phyloP scores from a whole-genome alignment of 129 eudicot species.

The Erigeron canadensis region DNA sequence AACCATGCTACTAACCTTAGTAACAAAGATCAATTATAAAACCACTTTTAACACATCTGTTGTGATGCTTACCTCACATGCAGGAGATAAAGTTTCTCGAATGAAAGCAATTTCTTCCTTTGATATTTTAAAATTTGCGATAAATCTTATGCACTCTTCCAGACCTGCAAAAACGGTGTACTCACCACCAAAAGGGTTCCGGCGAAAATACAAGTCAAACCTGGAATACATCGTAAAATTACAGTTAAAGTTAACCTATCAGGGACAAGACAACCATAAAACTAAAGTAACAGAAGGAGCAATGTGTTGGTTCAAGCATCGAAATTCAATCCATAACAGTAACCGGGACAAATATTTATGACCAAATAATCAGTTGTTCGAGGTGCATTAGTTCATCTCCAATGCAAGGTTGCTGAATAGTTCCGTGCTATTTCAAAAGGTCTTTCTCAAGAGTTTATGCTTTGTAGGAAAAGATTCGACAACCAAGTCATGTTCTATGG shows the following conservation, averaged over 20 bases:
- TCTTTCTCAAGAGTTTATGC: too few species aligned
- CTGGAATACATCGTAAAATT: conserved; percentile 38
- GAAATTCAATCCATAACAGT: neutral
- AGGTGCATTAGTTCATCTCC: neutral
- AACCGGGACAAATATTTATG: conserved; percentile 3
- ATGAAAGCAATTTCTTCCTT: conserved; percentile 77
- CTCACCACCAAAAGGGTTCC: conserved; percentile 94
- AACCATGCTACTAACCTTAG: too few species aligned
- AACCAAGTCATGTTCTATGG: neutral
- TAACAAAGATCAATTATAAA: neutral
- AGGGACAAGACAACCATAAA: neutral
- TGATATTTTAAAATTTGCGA: conserved; percentile 68
- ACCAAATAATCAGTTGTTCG: neutral
- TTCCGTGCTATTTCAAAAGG: too few species aligned
- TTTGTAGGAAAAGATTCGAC: neutral
- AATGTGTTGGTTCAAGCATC: conserved; percentile 1
- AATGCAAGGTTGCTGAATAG: too few species aligned
- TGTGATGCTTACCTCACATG: conserved; percentile 72
- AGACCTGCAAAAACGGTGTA: conserved; percentile 93
- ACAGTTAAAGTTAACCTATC: conserved; percentile 12
- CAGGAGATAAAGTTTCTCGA: conserved; percentile 55
- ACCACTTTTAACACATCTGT: neutral
- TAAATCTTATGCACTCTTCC: conserved; percentile 90
- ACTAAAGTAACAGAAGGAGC: neutral
- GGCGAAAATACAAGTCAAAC: conserved; percentile 87